These are phyloP conservation scores for Ophiocordyceps camponoti-rufipedis DNA, from an alignment of 2,329 filamentous ascomycete species.

Conservation along the genomic window DNA sequence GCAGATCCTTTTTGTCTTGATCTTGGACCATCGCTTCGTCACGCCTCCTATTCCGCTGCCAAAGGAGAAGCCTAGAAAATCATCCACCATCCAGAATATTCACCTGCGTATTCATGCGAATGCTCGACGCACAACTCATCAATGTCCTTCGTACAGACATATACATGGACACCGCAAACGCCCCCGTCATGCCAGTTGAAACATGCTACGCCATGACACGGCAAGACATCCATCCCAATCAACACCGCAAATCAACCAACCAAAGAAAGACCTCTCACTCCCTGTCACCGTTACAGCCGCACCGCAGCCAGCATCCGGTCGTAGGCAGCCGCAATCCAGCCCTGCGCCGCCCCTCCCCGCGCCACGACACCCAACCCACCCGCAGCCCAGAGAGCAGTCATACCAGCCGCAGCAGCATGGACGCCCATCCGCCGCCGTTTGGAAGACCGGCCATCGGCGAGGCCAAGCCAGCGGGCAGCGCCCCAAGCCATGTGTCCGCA, in stretches of 20 bases:
- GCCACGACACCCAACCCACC: slow-evolving; percentile 68
- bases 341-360: slow-evolving; percentile 46
- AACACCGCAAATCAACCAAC: not conserved
- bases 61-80: too few species aligned
- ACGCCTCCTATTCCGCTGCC: too few species aligned
- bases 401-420: slow-evolving; percentile 40
- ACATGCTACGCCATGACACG: too few species aligned
- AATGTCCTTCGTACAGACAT: too few species aligned
- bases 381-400: slow-evolving; percentile 58
- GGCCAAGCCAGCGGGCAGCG: slow-evolving; percentile 61
- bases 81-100: too few species aligned
- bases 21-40: too few species aligned
- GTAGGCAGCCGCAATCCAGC: slow-evolving; percentile 69
- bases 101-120: too few species aligned
- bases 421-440: slow-evolving; percentile 42
- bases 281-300: slow-evolving; percentile 8
- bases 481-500: slow-evolving; percentile 74
- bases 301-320: slow-evolving; percentile 39
- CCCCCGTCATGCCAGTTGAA: too few species aligned
- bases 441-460: slow-evolving; percentile 15
- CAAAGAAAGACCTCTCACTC: not conserved
- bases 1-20: too few species aligned
- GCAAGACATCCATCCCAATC: not conserved
- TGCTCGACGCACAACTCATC: too few species aligned
- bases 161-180: too few species aligned